phyloP scores from a whole-genome alignment of 805 yeast genomes.

The Saccharomycopsis microspora region DNA sequence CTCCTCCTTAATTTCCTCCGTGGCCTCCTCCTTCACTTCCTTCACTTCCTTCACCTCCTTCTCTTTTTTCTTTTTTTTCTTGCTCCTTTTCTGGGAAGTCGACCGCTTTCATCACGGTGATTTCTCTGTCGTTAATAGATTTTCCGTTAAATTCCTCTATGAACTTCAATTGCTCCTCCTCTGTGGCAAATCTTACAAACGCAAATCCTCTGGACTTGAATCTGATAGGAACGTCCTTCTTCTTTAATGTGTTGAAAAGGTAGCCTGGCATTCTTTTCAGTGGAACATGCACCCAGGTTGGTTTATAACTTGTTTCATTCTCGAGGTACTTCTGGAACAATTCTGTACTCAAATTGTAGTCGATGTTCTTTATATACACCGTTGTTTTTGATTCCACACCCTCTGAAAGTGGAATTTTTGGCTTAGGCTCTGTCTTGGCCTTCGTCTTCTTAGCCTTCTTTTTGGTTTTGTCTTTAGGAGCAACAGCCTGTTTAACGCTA shows the following conservation, averaged over 20 bases:
- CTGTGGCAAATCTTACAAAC: constrained; percentile 44
- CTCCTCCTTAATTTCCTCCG: no score
- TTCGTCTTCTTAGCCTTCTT: constrained; percentile 12
- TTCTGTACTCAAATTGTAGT: constrained; percentile 35
- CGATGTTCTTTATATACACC: constrained; percentile 50
- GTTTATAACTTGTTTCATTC: constrained; percentile 27
- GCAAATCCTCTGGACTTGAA: constrained; percentile 51
- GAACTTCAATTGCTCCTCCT: constrained; percentile 50
- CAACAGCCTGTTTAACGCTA: constrained; percentile 41
- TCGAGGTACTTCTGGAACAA: constrained; percentile 35
- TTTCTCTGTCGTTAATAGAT: constrained; percentile 50
- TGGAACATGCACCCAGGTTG: constrained; percentile 52
- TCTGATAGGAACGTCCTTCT: constrained; percentile 34
- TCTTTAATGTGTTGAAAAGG: constrained; percentile 32
- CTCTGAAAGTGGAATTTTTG: constrained; percentile 26
- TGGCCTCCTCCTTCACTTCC: constrained; percentile 1
- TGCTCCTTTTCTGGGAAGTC: constrained; percentile 29
- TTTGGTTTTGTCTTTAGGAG: constrained; percentile 20
- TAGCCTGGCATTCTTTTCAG: constrained; percentile 33
- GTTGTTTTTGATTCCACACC: constrained; percentile 49
- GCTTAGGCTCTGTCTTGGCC: constrained; percentile 13
- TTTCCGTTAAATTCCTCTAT: constrained; percentile 58
- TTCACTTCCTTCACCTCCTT: constrained; percentile 10
- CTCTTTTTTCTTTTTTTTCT: constrained; percentile 16
- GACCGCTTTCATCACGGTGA: constrained; percentile 64